These are phyloP conservation scores for Fusarium tricinctum DNA, from an alignment of 2,329 filamentous ascomycete genomes.

Conservation along the genomic window DNA sequence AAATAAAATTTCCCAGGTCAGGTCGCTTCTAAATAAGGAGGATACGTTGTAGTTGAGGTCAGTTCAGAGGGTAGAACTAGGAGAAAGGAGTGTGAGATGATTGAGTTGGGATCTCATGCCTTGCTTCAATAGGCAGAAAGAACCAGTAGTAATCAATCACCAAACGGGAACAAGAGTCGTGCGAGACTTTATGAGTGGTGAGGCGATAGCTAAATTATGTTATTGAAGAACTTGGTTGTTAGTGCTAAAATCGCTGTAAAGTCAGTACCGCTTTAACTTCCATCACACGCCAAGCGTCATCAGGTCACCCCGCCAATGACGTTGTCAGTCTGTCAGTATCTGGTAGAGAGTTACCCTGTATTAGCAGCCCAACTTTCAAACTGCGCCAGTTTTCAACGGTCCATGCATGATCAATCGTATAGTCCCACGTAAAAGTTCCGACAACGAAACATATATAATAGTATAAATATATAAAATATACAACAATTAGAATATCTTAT, in stretches of 20 bases:
- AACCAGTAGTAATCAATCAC: slow-evolving; percentile 41
- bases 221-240: slow-evolving; percentile 4
- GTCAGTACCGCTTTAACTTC: slow-evolving; percentile 25
- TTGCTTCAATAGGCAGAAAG: slow-evolving; percentile 35
- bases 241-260: rapidly evolving
- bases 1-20: slow-evolving; percentile 25
- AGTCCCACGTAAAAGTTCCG: too few relatives aligned
- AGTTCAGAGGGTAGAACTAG: slow-evolving; percentile 28
- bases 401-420: too few relatives aligned
- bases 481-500: too few relatives aligned
- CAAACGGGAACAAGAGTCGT: slow-evolving; percentile 40
- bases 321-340: slow-evolving; percentile 41
- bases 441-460: too few relatives aligned
- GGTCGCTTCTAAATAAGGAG: slow-evolving; percentile 38
- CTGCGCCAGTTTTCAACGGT: too few relatives aligned
- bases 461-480: too few relatives aligned
- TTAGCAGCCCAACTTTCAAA: too few relatives aligned
- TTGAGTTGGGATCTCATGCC: slow-evolving; percentile 30
- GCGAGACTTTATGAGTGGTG: slow-evolving; percentile 28
- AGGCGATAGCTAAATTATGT: slow-evolving; percentile 28
- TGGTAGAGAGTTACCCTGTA: not conserved
- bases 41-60: slow-evolving; percentile 19
- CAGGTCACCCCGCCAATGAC: slow-evolving; percentile 52
- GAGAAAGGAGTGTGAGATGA: slow-evolving; percentile 33
- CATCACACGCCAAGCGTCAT: slow-evolving; percentile 36